Percentiles rank a stretch among this genome's conserved stretches.
Evolutionary conservation across 2,329 filamentous ascomycete species (phyloP).

Genomic region (Sporothrix protearum): DNA sequence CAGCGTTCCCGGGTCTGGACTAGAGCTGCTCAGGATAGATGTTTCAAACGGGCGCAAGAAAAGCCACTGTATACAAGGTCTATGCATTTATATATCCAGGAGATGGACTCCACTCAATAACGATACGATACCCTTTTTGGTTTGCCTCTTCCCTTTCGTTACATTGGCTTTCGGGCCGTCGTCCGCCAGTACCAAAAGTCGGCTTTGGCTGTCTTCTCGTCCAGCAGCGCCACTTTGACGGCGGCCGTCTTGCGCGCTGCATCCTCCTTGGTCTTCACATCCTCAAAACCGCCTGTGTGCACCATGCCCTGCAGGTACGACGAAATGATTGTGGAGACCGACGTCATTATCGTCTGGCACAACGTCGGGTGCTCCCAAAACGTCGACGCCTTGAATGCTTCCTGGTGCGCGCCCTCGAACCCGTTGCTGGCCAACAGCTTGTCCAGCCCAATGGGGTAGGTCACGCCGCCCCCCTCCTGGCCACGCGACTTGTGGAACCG

Average conservation of each 20-base stretch:
- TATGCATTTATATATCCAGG: conserved; percentile 10
- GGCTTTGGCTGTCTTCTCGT: neutral
- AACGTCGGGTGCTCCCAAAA: conserved; percentile 12
- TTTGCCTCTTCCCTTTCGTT: no score
- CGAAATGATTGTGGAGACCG: neutral
- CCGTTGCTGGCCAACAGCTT: neutral
- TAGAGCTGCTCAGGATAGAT: conserved; percentile 11
- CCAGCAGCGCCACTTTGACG: conserved; percentile 6
- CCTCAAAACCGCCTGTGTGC: conserved; percentile 18
- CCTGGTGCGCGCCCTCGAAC: neutral
- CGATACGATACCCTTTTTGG: conserved; percentile 8
- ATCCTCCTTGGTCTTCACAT: conserved; percentile 14
- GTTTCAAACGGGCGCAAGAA: neutral
- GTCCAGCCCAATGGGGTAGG: neutral
- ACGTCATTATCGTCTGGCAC: neutral
- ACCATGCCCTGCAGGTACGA: conserved; percentile 19
- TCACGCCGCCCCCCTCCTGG: neutral
- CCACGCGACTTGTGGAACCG: neutral
- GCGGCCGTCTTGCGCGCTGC: neutral
- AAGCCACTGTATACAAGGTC: conserved; percentile 4
- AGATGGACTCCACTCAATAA: neutral
- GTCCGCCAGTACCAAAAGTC: conserved; percentile 19
- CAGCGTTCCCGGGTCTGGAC: conserved; percentile 37
- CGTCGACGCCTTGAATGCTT: neutral
- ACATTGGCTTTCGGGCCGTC: conserved; percentile 5